These are phyloP conservation scores for Cystobasidium onofrii DNA, from an alignment of 768 basidiomycete species.

Conservation along the genomic window DNA sequence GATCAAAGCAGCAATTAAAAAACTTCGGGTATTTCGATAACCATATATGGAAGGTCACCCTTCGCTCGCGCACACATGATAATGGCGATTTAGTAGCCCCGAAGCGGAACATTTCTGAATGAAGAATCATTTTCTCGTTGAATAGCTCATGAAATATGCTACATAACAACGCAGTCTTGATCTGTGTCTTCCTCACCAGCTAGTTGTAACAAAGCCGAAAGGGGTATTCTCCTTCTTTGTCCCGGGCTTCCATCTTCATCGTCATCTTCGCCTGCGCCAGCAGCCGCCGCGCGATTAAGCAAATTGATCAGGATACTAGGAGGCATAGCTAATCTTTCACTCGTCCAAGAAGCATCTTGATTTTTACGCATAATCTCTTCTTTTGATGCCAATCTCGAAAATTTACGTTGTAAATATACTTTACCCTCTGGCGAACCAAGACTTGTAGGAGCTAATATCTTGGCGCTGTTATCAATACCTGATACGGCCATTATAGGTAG, in stretches of 20 bases:
- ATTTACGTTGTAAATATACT: not conserved
- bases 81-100: no score
- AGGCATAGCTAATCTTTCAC: not conserved
- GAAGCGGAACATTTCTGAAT: no score
- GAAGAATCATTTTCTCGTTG: no score
- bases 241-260: not conserved
- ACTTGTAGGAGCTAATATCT: slow-evolving; percentile 40
- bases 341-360: slow-evolving; percentile 1
- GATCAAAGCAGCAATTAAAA: no score
- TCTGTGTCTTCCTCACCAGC: not conserved
- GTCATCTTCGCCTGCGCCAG: not conserved
- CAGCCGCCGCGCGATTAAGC: not conserved
- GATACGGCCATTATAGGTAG: slow-evolving; percentile 39
- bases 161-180: slow-evolving; percentile 5
- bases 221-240: slow-evolving; percentile 1
- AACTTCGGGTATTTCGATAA: no score
- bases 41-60: no score
- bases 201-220: not conserved
- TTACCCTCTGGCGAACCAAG: not conserved
- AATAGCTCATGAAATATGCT: no score
- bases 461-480: slow-evolving; percentile 35
- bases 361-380: slow-evolving; percentile 22
- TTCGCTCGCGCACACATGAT: no score
- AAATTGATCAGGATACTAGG: slow-evolving; percentile 2
- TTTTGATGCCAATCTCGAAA: slow-evolving; percentile 7